Base-by-base conservation (phyloP, 139 green algal genomes). In the Mychonastes homosphaera region DNA sequence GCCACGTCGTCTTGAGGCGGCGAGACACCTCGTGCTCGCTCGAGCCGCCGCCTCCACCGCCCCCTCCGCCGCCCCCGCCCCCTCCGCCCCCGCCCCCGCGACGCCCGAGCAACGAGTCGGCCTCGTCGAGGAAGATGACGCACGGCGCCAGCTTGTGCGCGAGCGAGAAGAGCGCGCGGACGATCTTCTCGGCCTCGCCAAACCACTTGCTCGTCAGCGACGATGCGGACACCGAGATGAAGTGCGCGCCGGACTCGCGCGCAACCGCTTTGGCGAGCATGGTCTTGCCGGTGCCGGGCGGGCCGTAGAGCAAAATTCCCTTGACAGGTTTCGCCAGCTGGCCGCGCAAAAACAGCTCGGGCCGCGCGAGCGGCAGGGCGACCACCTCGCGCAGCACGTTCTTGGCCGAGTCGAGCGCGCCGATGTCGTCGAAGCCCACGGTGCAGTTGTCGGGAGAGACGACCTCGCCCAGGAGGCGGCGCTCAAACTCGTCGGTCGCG, bases 291-390 rank as follows among this genome's bases (percentile, higher is more conserved):
- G 83, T 94, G 21, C 88, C 88, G 2, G 90, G 90, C 9, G 90
- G 90, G 0, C 90, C 90, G 73, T 95, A 97, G 65, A 97, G 77
- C 60, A 97, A 75, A 34, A 97, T 87, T 2, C 90, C 80, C 56
- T 86, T 88, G 48, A 65, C 77, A 6, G 80, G 78, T 57, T 80
- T 74, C 15, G 76, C 80, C 9, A 88, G 74, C 19, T 78, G 32
- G 21, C 81, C 81, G 15, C 73, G 64, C 29, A 55, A 61, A 52
- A 88, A 89, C 4, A 88, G 81, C 77, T 89, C 78, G 4, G 81
- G 81, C 35, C 81, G 55, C 54, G 80, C 72, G 53, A 88, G 74
- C 19, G 81, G 81, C 60, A 89, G 62, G 65, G 89, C 87, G 15
- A 88, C 80, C 39, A 88, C 60, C 58, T 84, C 77, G 27, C 75